Base-by-base conservation (phyloP, 495 filamentous ascomycete genomes). In the Lentithecium fluviatile region DNA sequence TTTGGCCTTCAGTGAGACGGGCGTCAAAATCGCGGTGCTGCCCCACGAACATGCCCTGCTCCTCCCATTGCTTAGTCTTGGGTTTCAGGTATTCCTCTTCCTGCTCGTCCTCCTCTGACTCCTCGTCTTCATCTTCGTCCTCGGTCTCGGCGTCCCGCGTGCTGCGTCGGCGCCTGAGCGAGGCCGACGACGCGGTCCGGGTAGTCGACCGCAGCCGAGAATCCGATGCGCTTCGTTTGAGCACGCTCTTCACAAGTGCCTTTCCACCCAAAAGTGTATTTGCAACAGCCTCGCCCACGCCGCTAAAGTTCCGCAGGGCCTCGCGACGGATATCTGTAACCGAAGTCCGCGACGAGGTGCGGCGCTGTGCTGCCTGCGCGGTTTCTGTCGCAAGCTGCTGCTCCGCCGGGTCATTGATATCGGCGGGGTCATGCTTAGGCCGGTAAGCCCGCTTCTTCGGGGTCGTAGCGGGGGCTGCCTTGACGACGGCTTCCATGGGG, bases 11-110 rank as follows among this genome's bases (percentile, higher is more conserved):
- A 48, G 80, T 80, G 10, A 82, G 80, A 60, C 83, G 82, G 46
- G 80, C 74, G 52, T 88, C 77, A 56, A 88, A 82, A 1, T 81
- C 60, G 0, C 81, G 80, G 32, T 88, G 82, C 68, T 97, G 94
- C 17, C 93, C 94, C 3, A 90, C 83, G 68, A 95, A 98, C n/a
- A 98, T 74, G 1, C 93, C 93, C 67, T 90, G 86, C 54, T 80
- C 75, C 49, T 92, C 70, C 85, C 89, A 97, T 37, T 83, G 58
- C 59, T 76, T 74, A 23, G 38, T 65, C 47, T 59, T 61, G n/a
- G 56, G 65, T 34, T 60, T 66, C 58, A 45, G 45, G 38, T 32
- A 53, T n/a, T 66, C 20, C 46, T 62, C 51, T 37, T 52, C 23
- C 63, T 73, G 46, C 37, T 20, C 10, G 15, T 47, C 26, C 52